Percentiles rank a stretch among this genome's conserved stretches.
Conservation (phyloP, 306 rosid genomes). For the Chamaecrista fasciculata region DNA sequence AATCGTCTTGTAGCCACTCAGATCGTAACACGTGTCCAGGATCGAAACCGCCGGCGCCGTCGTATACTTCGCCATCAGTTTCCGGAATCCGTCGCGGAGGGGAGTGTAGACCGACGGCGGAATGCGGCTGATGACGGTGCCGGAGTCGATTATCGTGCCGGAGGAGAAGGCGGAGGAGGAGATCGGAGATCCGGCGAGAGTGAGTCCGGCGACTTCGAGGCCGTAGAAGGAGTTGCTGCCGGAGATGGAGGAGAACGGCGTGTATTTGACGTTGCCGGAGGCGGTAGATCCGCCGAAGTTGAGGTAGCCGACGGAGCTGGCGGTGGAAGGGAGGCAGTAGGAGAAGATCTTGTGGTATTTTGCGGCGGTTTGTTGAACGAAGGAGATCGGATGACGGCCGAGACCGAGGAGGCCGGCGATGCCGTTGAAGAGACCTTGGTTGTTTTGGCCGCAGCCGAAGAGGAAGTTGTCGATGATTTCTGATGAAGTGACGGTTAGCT, state of each 20-base stretch:
- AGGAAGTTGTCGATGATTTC: slow-evolving; percentile 37
- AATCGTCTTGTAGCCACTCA: slow-evolving; percentile 14
- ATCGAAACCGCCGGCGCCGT: slow-evolving; percentile 22
- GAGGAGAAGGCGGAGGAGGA: slow-evolving; percentile 38
- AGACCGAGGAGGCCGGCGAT: slow-evolving; percentile 75
- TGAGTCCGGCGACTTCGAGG: slow-evolving; percentile 37
- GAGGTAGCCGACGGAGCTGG: slow-evolving; percentile 55
- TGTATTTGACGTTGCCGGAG: slow-evolving; percentile 37
- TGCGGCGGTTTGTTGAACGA: slow-evolving; percentile 58
- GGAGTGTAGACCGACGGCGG: slow-evolving; percentile 53
- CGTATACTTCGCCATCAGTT: slow-evolving; percentile 46
- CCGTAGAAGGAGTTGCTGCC: slow-evolving; percentile 40
- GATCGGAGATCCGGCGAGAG: slow-evolving; percentile 34
- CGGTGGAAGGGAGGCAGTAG: slow-evolving; percentile 68
- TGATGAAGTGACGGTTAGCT: slow-evolving; percentile 28
- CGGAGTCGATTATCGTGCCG: slow-evolving; percentile 64
- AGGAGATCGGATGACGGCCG: slow-evolving; percentile 62
- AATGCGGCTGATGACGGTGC: slow-evolving; percentile 60
- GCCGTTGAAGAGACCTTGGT: slow-evolving; percentile 56
- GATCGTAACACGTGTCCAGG: slow-evolving; percentile 69
- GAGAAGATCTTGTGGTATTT: slow-evolving; percentile 55
- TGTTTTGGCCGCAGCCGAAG: slow-evolving; percentile 79
- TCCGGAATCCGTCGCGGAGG: slow-evolving; percentile 34
- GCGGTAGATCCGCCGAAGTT: slow-evolving; percentile 34
- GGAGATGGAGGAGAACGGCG: slow-evolving; percentile 38